phyloP scores from a whole-genome alignment of 371 early-diverging fungal species.

The Rhizopus sp. region DNA sequence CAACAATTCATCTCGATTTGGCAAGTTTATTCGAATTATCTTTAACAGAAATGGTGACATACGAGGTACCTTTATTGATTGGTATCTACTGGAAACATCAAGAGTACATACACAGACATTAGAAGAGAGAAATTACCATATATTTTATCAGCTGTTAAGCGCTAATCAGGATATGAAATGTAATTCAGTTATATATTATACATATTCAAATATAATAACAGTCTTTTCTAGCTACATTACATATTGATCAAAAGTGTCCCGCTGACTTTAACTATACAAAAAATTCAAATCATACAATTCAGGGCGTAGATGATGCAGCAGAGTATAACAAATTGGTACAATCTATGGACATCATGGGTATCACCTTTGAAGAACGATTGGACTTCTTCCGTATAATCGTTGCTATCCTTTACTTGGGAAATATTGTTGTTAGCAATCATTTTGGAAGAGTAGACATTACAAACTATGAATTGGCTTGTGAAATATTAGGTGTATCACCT shows the following conservation, averaged over 20 bases:
- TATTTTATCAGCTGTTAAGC: slow-evolving; percentile 97
- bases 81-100: slow-evolving; percentile 98
- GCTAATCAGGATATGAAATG: slow-evolving; percentile 73
- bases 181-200: slow-evolving; percentile 13
- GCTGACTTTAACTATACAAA: slow-evolving; percentile 83
- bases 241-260: slow-evolving; percentile 36
- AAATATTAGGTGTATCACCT: slow-evolving; percentile 92
- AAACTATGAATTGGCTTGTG: slow-evolving; percentile 84
- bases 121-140: slow-evolving; percentile 97
- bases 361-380: slow-evolving; percentile 74
- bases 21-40: slow-evolving; percentile 99
- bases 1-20: slow-evolving; percentile 99
- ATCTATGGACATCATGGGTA: slow-evolving; percentile 85
- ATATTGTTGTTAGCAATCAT: slow-evolving; percentile 77
- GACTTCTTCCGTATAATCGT: slow-evolving; percentile 89
- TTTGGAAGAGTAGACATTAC: slow-evolving; percentile 86
- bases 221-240: neutral
- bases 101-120: slow-evolving; percentile 92
- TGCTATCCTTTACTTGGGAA: slow-evolving; percentile 96
- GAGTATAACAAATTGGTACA: slow-evolving; percentile 78
- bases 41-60: slow-evolving; percentile 91
- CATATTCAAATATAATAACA: neutral
- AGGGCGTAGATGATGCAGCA: slow-evolving; percentile 92
- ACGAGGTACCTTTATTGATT: slow-evolving; percentile 96
- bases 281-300: slow-evolving; percentile 82